phyloP scores from a whole-genome alignment of 2,329 filamentous ascomycete genomes.

The Cryphonectria radicalis region DNA sequence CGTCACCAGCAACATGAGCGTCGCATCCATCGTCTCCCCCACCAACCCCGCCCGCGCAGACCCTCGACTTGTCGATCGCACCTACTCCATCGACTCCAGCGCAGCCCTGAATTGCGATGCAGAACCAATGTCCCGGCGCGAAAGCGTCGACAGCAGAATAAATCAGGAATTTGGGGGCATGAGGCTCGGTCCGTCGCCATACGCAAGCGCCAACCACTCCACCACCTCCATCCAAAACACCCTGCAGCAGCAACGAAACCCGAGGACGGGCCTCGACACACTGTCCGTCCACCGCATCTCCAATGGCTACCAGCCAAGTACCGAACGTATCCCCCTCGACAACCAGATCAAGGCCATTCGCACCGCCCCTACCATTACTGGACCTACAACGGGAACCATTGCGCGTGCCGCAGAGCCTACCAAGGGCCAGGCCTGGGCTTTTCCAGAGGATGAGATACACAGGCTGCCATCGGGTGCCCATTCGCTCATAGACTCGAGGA shows the following conservation, averaged over 20 bases:
- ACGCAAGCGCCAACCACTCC: slow-evolving; percentile 77
- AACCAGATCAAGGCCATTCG: slow-evolving; percentile 56
- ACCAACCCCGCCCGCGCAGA: slow-evolving; percentile 52
- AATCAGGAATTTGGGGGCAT: slow-evolving; percentile 73
- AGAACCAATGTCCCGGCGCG: slow-evolving; percentile 64
- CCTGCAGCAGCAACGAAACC: slow-evolving; percentile 68
- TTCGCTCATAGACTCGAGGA: slow-evolving; percentile 66
- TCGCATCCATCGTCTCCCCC: slow-evolving; percentile 68
- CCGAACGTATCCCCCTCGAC: slow-evolving; percentile 59
- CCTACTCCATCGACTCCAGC: slow-evolving; percentile 47
- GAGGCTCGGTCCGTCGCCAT: slow-evolving; percentile 71
- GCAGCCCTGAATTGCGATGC: slow-evolving; percentile 40
- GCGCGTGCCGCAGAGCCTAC: slow-evolving; percentile 77
- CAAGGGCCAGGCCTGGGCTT: slow-evolving; percentile 83
- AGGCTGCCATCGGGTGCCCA: slow-evolving; percentile 51
- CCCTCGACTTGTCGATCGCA: slow-evolving; percentile 49
- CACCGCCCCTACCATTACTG: slow-evolving; percentile 77
- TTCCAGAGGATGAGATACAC: slow-evolving; percentile 72
- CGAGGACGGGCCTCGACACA: slow-evolving; percentile 55
- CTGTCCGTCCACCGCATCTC: slow-evolving; percentile 64
- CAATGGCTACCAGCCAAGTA: slow-evolving; percentile 66
- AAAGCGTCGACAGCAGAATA: slow-evolving; percentile 80
- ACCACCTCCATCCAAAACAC: slow-evolving; percentile 75
- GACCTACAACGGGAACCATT: slow-evolving; percentile 66
- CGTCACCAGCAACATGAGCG: slow-evolving; percentile 64